phyloP scores from a whole-genome alignment of 768 basidiomycete genomes.

The Lentinula sp. region DNA sequence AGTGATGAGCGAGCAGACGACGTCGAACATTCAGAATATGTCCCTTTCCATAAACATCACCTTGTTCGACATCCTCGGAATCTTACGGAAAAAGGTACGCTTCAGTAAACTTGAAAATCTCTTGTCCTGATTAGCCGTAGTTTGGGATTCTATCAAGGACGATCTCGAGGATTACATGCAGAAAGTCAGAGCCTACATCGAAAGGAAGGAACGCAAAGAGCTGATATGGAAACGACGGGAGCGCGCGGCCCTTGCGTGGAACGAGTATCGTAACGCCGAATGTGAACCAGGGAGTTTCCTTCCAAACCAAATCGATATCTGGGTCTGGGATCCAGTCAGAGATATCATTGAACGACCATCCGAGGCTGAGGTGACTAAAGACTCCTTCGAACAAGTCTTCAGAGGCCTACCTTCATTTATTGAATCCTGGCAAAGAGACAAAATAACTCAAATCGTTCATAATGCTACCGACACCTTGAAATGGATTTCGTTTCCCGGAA shows the following conservation, averaged over 20 bases:
- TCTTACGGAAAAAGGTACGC: slow-evolving; percentile 9
- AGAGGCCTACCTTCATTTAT: slow-evolving; percentile 1
- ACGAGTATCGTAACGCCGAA: slow-evolving; percentile 14
- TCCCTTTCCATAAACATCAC: slow-evolving; percentile 6
- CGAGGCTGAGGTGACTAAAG: background rate
- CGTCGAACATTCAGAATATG: background rate
- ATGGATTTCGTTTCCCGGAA: background rate
- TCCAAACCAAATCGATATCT: background rate
- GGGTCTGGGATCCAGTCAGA: slow-evolving; percentile 7
- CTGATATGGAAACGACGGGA: slow-evolving; percentile 15
- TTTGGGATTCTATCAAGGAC: background rate
- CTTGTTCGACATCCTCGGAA: slow-evolving; percentile 8
- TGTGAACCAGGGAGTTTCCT: slow-evolving; percentile 8
- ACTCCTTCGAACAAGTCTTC: slow-evolving; percentile 10
- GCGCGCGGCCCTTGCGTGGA: slow-evolving; percentile 16
- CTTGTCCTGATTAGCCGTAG: background rate
- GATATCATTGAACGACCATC: slow-evolving; percentile 13
- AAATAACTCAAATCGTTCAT: background rate
- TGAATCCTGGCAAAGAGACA: slow-evolving; percentile 5
- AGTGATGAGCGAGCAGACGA: background rate
- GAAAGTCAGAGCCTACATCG: slow-evolving; percentile 4
- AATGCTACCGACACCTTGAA: background rate
- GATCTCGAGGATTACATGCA: background rate
- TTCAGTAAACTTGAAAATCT: background rate
- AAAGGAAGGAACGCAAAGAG: slow-evolving; percentile 12